phyloP scores from a whole-genome alignment of 371 early-diverging fungal species.

The Smittium culicis region DNA sequence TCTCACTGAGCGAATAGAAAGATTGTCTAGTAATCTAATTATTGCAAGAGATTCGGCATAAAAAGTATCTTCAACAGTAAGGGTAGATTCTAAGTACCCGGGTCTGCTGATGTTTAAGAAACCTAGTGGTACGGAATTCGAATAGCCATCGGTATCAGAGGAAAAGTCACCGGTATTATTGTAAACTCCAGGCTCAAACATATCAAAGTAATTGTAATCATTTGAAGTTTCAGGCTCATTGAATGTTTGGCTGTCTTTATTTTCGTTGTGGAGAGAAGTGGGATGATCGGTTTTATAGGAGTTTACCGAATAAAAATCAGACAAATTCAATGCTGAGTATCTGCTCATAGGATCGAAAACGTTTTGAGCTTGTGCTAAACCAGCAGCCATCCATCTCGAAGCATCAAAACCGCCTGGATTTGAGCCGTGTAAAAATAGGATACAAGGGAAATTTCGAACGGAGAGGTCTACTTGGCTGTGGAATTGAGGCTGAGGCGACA shows the following conservation, averaged over 20 bases:
- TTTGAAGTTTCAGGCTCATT: slow-evolving; percentile 10
- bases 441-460: slow-evolving; percentile 28
- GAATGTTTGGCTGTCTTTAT: background rate
- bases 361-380: slow-evolving; percentile 25
- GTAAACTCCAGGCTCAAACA: slow-evolving; percentile 6
- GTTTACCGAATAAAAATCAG: slow-evolving; percentile 20
- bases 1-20: slow-evolving; percentile 22
- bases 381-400: slow-evolving; percentile 32
- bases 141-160: background rate
- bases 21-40: slow-evolving; percentile 24
- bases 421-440: slow-evolving; percentile 27
- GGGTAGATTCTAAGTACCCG: slow-evolving; percentile 28
- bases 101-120: slow-evolving; percentile 30
- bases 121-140: slow-evolving; percentile 18
- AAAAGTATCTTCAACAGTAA: slow-evolving; percentile 20
- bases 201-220: slow-evolving; percentile 5
- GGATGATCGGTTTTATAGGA: slow-evolving; percentile 16
- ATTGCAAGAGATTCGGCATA: slow-evolving; percentile 25
- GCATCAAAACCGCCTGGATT: slow-evolving; percentile 33
- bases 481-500: slow-evolving; percentile 27
- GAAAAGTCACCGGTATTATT: background rate
- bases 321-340: slow-evolving; percentile 17
- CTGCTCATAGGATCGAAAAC: slow-evolving; percentile 28
- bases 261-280: too few species aligned
- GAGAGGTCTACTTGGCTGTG: slow-evolving; percentile 29